Base-by-base conservation (phyloP, 768 basidiomycete genomes). In the Filobasidium floriforme region DNA sequence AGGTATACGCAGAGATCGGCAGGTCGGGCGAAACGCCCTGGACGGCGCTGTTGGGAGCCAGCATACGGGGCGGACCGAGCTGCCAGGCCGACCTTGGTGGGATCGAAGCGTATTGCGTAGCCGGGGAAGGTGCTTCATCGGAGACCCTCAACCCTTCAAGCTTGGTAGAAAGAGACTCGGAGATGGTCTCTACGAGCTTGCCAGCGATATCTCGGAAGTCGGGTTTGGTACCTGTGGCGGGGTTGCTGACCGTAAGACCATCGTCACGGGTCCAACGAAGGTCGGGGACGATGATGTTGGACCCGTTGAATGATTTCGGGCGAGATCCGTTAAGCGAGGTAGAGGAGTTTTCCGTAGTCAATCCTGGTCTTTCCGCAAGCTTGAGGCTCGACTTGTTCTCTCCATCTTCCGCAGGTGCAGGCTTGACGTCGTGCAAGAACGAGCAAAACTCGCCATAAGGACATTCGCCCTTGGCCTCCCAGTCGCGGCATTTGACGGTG, bases 361-460 rank as follows among this genome's bases (percentile, higher is more conserved):
- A 18, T 12, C 19, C 41, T 1, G 19, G 32, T n/a, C 29, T 22
- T 15, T 28, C 61, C 4, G 41, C 22, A 4, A 28, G 7, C 24
- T n/a, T 32, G 40, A 41, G 41, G 11, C n/a, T 49, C 22, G 32
- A 10, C 29, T 19, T n/a, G 41, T 29, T 32, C 29, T 62, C 44
- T 18, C n/a, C 15, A 15, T 49, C 51, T 52, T 51, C n/a, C 19
- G 46, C 61, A 62, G 44, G 41, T 57, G 19, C 52, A 37, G 28
- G 26, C 49, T 14, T 15, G 7, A 73, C 73, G 46, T 55, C 75
- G 73, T 78, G 77, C 41, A 77, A 70, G 72, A 78, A 78, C 19
- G 77, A 78, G 66, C 77, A 78, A 63, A 75, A 75, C n/a, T 75
- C 71, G 10, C 77, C 75, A 60, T 78, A 78, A 0, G 69, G 70